phyloP scores from a whole-genome alignment of 805 yeast genomes.

The Spathaspora passalidarum region DNA sequence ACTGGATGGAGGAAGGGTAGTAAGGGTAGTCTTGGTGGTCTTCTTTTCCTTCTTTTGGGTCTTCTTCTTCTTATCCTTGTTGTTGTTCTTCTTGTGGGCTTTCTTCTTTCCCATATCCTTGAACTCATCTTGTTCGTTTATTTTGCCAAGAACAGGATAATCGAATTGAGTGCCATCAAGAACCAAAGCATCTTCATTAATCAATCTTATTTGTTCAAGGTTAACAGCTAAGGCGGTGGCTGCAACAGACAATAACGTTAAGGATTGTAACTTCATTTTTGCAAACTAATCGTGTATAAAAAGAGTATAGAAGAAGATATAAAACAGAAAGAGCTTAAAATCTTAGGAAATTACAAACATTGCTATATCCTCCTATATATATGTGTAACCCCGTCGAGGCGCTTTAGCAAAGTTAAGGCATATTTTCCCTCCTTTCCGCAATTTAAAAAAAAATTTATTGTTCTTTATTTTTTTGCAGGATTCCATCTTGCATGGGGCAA shows the following conservation, averaged over 20 bases:
- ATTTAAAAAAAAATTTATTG: background rate
- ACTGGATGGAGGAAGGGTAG: background rate
- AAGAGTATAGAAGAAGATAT: background rate
- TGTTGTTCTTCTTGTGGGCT: background rate
- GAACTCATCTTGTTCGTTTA: conserved; percentile 6
- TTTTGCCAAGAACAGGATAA: conserved; percentile 7
- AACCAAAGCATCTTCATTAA: conserved; percentile 7
- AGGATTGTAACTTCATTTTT: conserved; percentile 10
- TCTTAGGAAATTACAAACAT: background rate
- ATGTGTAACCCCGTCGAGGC: background rate
- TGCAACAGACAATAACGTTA: conserved; percentile 6
- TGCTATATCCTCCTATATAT: background rate
- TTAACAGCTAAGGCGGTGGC: conserved; percentile 7
- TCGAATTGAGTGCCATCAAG: conserved; percentile 8
- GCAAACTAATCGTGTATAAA: background rate
- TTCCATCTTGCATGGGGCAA: background rate
- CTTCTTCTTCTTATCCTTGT: background rate
- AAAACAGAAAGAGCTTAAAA: background rate
- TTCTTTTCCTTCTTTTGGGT: conserved; percentile 3
- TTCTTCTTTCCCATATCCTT: background rate
- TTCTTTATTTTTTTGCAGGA: background rate
- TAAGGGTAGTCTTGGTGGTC: background rate
- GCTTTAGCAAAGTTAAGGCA: background rate
- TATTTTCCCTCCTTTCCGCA: background rate
- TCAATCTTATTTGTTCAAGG: conserved; percentile 9